A percentile compares a stretch with the other conserved stretches of the same genome.
phyloP scores from a whole-genome alignment of 257 asterid genomes.

The Osmanthus fragrans region DNA sequence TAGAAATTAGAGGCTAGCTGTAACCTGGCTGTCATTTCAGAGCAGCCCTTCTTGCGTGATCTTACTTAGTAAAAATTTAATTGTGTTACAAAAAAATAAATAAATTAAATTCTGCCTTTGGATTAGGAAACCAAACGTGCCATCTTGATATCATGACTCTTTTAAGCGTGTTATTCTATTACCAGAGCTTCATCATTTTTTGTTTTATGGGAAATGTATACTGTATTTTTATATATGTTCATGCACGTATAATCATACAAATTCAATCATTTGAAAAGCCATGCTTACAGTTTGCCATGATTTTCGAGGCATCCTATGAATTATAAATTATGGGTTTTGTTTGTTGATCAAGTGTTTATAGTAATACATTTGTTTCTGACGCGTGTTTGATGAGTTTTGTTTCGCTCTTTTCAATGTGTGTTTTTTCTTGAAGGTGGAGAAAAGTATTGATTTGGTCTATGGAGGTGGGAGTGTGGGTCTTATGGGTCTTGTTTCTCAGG shows the following conservation, averaged over 20 bases:
- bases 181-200: conserved; percentile 31
- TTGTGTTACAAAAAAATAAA: background rate
- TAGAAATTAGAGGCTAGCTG: conserved; percentile 58
- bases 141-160: conserved; percentile 62
- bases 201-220: conserved; percentile 12
- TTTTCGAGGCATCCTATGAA: background rate
- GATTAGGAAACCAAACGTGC: conserved; percentile 87
- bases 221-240: conserved; percentile 19
- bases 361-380: conserved; percentile 28
- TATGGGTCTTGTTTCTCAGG: conserved; percentile 99
- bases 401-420: conserved; percentile 30
- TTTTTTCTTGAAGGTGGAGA: conserved; percentile 65
- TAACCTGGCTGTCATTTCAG: conserved; percentile 56
- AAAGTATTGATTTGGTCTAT: conserved; percentile 90
- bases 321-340: conserved; percentile 9
- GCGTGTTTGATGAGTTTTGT: conserved; percentile 31
- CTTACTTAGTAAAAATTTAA: conserved; percentile 23
- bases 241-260: conserved; percentile 41
- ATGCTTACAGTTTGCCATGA: background rate
- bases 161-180: conserved; percentile 41
- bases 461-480: conserved; percentile 99
- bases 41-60: conserved; percentile 86
- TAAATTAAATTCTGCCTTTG: conserved; percentile 28
- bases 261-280: background rate
- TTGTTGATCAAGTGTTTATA: conserved; percentile 15